A percentile compares a stretch with the other conserved stretches of the same genome.
Evolutionary conservation across 1,284 basidiomycete species (phyloP).

Genomic region (Violaceomyces palustris): DNA sequence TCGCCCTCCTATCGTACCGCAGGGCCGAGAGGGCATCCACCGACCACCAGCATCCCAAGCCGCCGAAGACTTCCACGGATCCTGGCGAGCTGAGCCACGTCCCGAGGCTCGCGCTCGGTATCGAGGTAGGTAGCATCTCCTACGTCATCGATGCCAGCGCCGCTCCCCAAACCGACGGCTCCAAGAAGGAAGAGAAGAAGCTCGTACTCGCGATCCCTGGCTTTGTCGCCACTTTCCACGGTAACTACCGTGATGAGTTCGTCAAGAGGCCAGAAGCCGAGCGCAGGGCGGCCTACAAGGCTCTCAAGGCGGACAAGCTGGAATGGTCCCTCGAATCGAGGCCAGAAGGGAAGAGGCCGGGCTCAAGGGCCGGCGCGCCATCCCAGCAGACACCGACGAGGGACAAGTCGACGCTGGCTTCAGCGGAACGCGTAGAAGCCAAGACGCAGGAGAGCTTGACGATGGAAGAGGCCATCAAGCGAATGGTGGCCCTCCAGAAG

Average conservation of each 20-base stretch:
- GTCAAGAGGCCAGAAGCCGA: slow-evolving; percentile 25
- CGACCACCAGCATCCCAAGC: neutral
- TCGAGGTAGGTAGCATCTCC: slow-evolving; percentile 20
- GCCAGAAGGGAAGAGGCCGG: slow-evolving; percentile 7
- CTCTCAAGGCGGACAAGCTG: slow-evolving; percentile 23
- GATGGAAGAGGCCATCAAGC: slow-evolving; percentile 29
- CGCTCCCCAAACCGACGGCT: neutral
- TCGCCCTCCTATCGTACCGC: slow-evolving; percentile 4
- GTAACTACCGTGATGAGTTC: slow-evolving; percentile 32
- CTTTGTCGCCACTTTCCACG: slow-evolving; percentile 22
- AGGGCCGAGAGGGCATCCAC: neutral
- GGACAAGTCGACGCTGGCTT: too few species aligned
- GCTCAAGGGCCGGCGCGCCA: too few species aligned
- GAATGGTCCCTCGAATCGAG: slow-evolving; percentile 29
- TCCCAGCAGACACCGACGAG: too few species aligned
- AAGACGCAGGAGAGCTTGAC: slow-evolving; percentile 15
- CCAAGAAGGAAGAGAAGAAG: slow-evolving; percentile 1
- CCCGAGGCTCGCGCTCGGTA: slow-evolving; percentile 23
- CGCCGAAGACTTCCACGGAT: neutral
- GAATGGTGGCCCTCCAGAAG: slow-evolving; percentile 23
- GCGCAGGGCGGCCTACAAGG: slow-evolving; percentile 36
- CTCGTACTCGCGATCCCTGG: slow-evolving; percentile 24
- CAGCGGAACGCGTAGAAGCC: too few species aligned
- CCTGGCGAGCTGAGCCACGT: slow-evolving; percentile 5
- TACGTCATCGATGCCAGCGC: slow-evolving; percentile 24